Evolutionary conservation across 163 green algal genomes (phyloP), one percentile per base, ranked within the genome.

Genomic region (Prototheca cutis): DNA sequence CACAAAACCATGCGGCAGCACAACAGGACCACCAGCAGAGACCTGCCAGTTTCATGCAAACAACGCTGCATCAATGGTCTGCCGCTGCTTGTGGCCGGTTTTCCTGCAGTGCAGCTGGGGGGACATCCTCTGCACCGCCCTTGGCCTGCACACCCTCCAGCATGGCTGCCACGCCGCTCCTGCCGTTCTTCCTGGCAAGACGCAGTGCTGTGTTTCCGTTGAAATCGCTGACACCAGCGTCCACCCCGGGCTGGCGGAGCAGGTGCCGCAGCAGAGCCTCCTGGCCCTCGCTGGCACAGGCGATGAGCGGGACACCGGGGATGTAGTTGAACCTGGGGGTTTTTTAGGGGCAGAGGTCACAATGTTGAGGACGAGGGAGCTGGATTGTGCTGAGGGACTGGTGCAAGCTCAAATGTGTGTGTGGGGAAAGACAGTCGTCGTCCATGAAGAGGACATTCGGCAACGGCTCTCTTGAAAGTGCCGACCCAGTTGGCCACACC

Each of bases 201-300:
- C 58, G 39, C 25, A 61, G 51, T 0, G 60, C 31, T 24, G 61
- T 62, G 61, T 57, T 33, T 2, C 53, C 40, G 2, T 54, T 33
- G 30, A 36, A 34, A 31, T 67, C 61, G 19, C 29, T 15, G 0
- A 55, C 61, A n/a, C 58, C 40, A 0, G 31, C 23, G n/a, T 67
- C 40, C 1, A 13, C 52, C 7, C 53, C 61, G 3, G 51, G 19
- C 10, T 49, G 15, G 10, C 42, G 42, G 23, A 67, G 52, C 52
- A 67, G 40, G 28, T 61, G 53, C 18, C 25, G 32, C 23, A 67
- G 53, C 61, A 67, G 40, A 4, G 29, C n/a, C 1, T 40, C 32
- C 30, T 61, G 39, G 2, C 61, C 61, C 29, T 67, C 61, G 15
- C 34, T 45, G 1, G 61, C 52, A 24, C 59, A 47, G 10, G 61